These are phyloP conservation scores for Ceratocystis huliohia DNA, from an alignment of 2,329 filamentous ascomycete genomes.

Conservation along the genomic window DNA sequence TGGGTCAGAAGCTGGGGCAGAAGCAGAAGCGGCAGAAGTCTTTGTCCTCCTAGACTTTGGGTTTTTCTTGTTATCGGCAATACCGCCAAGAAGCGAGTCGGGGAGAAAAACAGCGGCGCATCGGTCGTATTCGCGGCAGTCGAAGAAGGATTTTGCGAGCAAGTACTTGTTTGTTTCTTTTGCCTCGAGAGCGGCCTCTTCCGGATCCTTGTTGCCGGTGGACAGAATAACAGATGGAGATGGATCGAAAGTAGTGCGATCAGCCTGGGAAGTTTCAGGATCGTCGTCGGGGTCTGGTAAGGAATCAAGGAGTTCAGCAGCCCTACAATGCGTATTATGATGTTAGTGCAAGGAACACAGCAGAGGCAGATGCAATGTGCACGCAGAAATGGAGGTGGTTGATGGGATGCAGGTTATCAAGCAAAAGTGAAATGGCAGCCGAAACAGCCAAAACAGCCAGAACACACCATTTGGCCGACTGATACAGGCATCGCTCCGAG, in stretches of 20 bases:
- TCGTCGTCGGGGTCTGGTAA: conserved; percentile 51
- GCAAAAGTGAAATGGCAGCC: conserved; percentile 21
- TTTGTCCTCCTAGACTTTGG: conserved; percentile 25
- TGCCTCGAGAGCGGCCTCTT: conserved; percentile 63
- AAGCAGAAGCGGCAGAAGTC: not conserved
- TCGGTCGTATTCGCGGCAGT: conserved; percentile 88
- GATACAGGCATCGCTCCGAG: conserved; percentile 88
- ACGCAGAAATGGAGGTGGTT: not conserved
- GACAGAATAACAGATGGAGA: conserved; percentile 34
- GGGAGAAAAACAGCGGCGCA: conserved; percentile 82
- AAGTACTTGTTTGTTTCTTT: conserved; percentile 73
- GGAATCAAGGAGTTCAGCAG: conserved; percentile 81
- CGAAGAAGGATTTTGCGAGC: conserved; percentile 85
- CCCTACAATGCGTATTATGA: conserved; percentile 42
- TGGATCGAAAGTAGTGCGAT: conserved; percentile 31
- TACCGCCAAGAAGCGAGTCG: conserved; percentile 58
- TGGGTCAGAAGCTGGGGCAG: not conserved
- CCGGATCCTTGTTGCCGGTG: conserved; percentile 47
- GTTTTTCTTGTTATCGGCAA: conserved; percentile 40
- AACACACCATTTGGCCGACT: conserved; percentile 83
- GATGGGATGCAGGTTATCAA: not conserved
- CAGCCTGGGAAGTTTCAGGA: conserved; percentile 33
- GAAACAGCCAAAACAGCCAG: not conserved
- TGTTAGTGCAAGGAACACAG: not conserved
- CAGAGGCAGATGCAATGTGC: not conserved